A percentile compares a stretch with the other conserved stretches of the same genome.
These are phyloP conservation scores for Acer saccharum DNA, from an alignment of 345 rosid species.

Conservation along the genomic window DNA sequence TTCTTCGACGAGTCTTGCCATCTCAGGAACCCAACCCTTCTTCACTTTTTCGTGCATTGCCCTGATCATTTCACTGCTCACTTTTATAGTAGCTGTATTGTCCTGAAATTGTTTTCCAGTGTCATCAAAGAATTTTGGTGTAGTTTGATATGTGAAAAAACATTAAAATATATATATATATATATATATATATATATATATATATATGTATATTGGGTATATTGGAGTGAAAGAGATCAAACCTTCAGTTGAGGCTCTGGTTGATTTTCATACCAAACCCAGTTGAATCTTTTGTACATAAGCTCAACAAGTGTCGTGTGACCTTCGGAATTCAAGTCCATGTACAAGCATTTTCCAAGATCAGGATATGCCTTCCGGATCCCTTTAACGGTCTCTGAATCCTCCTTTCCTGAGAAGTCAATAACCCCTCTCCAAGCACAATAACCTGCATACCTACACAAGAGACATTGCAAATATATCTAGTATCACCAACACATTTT, in stretches of 20 bases:
- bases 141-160: too few species aligned
- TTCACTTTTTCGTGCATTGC: slow-evolving; percentile 64
- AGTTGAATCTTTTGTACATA: slow-evolving; percentile 52
- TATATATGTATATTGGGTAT: too few species aligned
- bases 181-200: too few species aligned
- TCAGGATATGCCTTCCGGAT: slow-evolving; percentile 56
- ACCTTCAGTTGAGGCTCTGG: slow-evolving; percentile 69
- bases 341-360: slow-evolving; percentile 69
- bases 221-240: slow-evolving; percentile 2
- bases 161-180: background rate
- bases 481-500: background rate
- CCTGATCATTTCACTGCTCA: slow-evolving; percentile 52
- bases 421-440: slow-evolving; percentile 84
- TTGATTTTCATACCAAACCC: slow-evolving; percentile 74
- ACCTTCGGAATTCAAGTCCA: slow-evolving; percentile 44
- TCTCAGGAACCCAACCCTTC: slow-evolving; percentile 59
- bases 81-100: slow-evolving; percentile 64
- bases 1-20: slow-evolving; percentile 56
- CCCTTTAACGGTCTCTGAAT: slow-evolving; percentile 41
- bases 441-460: slow-evolving; percentile 65
- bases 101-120: slow-evolving; percentile 32
- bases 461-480: background rate
- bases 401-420: slow-evolving; percentile 54
- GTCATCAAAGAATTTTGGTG: too few species aligned
- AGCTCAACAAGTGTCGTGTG: slow-evolving; percentile 62